These are phyloP conservation scores for Trapa incisa DNA, from an alignment of 345 rosid genomes.

Conservation along the genomic window DNA sequence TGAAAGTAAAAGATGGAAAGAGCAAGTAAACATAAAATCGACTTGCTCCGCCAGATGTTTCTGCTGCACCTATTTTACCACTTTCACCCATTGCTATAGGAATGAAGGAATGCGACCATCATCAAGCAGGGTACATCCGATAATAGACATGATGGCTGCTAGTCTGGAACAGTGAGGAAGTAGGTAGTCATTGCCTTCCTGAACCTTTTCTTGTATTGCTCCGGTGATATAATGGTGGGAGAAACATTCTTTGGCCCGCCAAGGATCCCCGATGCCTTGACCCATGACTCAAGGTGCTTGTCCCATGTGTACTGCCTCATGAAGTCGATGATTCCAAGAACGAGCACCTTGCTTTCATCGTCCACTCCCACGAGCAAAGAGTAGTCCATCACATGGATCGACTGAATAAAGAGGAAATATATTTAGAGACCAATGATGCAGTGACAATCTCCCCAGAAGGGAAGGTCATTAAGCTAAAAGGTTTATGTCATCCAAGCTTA, in stretches of 20 bases:
- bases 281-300: constrained; percentile 98
- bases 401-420: constrained; percentile 22
- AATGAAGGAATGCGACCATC: too few species aligned
- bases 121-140: too few species aligned
- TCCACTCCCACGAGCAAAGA: constrained; percentile 95
- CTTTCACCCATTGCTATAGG: too few species aligned
- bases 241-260: constrained; percentile 77
- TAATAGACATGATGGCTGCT: constrained; percentile 52
- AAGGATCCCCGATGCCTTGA: constrained; percentile 75
- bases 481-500: constrained; percentile 23
- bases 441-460: too few species aligned
- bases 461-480: too few species aligned
- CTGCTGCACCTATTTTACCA: too few species aligned
- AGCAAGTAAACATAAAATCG: not conserved
- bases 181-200: constrained; percentile 91
- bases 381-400: constrained; percentile 89
- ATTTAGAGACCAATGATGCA: not conserved
- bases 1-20: too few species aligned
- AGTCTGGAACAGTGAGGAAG: constrained; percentile 86
- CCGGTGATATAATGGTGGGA: constrained; percentile 83
- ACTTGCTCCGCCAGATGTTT: not conserved
- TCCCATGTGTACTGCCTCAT: constrained; percentile 99
- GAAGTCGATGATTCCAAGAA: constrained; percentile 91
- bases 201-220: constrained; percentile 87
- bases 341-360: constrained; percentile 72